Evolutionary conservation across 805 yeast genomes (phyloP).

Genomic region (Barnettozyma wickerhamii): DNA sequence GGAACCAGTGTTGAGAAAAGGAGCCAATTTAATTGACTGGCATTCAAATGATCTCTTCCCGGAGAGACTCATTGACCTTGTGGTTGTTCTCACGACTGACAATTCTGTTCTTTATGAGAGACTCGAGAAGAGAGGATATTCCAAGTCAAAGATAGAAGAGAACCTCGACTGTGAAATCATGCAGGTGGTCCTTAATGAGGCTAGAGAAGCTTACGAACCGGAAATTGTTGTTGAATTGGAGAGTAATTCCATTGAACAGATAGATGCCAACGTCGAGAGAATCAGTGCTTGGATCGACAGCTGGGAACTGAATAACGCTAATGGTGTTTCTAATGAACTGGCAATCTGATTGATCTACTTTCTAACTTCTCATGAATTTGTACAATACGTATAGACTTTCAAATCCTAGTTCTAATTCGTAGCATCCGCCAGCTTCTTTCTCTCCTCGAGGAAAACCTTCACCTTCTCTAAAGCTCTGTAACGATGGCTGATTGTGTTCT

Average conservation of each 20-base stretch:
- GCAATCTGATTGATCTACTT: conserved; percentile 10
- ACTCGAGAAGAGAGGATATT: conserved; percentile 69
- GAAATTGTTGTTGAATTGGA: conserved; percentile 78
- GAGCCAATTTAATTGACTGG: conserved; percentile 95
- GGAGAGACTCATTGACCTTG: conserved; percentile 86
- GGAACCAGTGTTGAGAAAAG: conserved; percentile 72
- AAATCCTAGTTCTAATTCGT: neutral
- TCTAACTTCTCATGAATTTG: neutral
- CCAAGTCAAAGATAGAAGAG: conserved; percentile 78
- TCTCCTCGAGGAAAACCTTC: conserved; percentile 44
- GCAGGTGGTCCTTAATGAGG: conserved; percentile 88
- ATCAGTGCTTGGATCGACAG: conserved; percentile 66
- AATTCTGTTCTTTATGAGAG: conserved; percentile 72
- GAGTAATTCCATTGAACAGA: conserved; percentile 68
- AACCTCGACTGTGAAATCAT: conserved; percentile 95
- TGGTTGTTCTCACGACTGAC: conserved; percentile 80
- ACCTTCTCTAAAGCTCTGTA: conserved; percentile 76
- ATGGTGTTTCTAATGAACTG: conserved; percentile 52
- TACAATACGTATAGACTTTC: too few species aligned
- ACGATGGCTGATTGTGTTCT: conserved; percentile 85
- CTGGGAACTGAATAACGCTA: conserved; percentile 68
- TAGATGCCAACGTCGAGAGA: conserved; percentile 80
- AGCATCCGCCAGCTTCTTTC: conserved; percentile 16
- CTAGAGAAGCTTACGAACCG: conserved; percentile 72
- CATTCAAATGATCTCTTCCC: conserved; percentile 96